Evolutionary conservation across 1,284 basidiomycete genomes (phyloP), one percentile per base, ranked within the genome.

Genomic region (Marasmius fiardii): DNA sequence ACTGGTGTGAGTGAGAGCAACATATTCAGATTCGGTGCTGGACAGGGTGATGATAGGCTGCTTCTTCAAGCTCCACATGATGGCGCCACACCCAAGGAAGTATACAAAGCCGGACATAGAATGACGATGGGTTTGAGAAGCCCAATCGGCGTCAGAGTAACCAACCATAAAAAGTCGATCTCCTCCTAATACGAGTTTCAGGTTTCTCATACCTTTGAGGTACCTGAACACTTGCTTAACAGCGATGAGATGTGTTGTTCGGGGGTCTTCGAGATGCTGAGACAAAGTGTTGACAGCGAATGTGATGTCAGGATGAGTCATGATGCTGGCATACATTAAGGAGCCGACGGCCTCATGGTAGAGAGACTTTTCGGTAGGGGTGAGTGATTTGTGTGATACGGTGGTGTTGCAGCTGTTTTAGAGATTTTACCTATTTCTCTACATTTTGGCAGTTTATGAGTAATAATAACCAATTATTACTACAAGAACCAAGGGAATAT

Each of bases 11-110:
- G 65, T 60, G 5, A 66, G 55, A 1, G 71, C 71, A 48, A 73
- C 61, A 53, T 74, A 76, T 62, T 77, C 74, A 1, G 74, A 68
- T 54, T 74, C 72, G 0, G 67, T 66, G 5, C 70, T 71, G 4
- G 75, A 77, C 3, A 64, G 54, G 0, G 73, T 64, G 16, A 70
- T 64, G 4, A 67, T 59, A 1, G 59, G 12, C 58, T 78, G 74
- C 10, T 68, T 63, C 34, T 67, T 67, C 4, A 63, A 68, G 26
- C 53, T 56, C 74, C 74, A 77, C 20, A 61, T 62, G 41, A 76
- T 61, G 6, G 67, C 63, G 23, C 64, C 65, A 23, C 21, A 37
- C 2, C 60, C 62, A 24, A 67, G 16, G 23, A 60, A 60, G 43
- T 64, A 65, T 2, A 43, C 54, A 43, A 63, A 69, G 2, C 67